phyloP scores from a whole-genome alignment of 1,284 basidiomycete genomes.

The Phellopilus nigrolimitatus region DNA sequence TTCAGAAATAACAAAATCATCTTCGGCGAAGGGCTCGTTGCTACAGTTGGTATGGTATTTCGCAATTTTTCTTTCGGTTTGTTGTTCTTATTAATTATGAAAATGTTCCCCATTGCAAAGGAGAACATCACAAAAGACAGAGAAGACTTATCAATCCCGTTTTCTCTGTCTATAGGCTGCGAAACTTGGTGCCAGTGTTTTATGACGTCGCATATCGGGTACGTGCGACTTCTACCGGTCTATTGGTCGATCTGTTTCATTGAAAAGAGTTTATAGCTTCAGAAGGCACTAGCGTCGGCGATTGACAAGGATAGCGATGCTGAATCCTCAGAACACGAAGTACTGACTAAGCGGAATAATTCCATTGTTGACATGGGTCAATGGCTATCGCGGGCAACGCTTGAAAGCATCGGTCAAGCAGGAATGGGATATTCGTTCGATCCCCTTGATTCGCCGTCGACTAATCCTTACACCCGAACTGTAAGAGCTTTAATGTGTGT shows the following conservation, averaged over 20 bases:
- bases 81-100: neutral
- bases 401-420: conserved; percentile 47
- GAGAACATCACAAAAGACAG: conserved; percentile 14
- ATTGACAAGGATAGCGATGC: neutral
- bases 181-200: conserved; percentile 15
- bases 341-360: conserved; percentile 14
- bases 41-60: conserved; percentile 20
- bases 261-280: too few species aligned
- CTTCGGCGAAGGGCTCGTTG: conserved; percentile 23
- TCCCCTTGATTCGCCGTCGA: conserved; percentile 39
- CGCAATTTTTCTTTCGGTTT: neutral
- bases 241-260: neutral
- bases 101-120: neutral
- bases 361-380: conserved; percentile 41
- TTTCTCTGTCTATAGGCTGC: conserved; percentile 18
- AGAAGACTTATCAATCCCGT: conserved; percentile 19
- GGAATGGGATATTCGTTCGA: conserved; percentile 50
- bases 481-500: conserved; percentile 46
- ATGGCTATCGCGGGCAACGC: conserved; percentile 46
- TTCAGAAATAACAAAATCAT: conserved; percentile 19
- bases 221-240: neutral
- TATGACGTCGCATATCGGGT: conserved; percentile 12
- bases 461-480: conserved; percentile 43
- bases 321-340: neutral
- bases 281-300: neutral